Evolutionary conservation across 169 alveolate species (phyloP).

Genomic region (Cryptosporidium sp.): DNA sequence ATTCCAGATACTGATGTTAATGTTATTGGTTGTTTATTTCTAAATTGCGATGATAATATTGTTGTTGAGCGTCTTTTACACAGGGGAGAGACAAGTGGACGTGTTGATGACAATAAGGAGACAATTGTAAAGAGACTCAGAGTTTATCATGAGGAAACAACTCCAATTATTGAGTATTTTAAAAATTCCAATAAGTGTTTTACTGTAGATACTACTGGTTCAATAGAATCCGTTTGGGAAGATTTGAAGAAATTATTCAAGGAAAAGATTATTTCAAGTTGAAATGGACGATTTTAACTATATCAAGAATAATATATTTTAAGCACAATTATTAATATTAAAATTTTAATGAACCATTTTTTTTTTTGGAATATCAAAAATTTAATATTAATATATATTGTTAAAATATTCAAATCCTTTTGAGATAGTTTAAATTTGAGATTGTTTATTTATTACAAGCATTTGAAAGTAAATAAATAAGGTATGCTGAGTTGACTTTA

Average conservation of each 20-base stretch:
- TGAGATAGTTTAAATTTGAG: background rate
- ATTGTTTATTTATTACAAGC: background rate
- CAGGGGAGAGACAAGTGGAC: constrained; percentile 91
- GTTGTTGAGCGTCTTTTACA: constrained; percentile 84
- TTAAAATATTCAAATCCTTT: too few relatives aligned
- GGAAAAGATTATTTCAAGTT: constrained; percentile 17
- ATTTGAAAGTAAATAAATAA: background rate
- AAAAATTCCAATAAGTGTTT: constrained; percentile 85
- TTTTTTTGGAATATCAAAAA: background rate
- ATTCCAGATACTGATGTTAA: constrained; percentile 80
- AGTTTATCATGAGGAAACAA: constrained; percentile 91
- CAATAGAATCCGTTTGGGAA: constrained; percentile 86
- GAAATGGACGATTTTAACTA: background rate
- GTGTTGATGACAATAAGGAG: constrained; percentile 95
- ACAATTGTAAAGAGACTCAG: constrained; percentile 91
- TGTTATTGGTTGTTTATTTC: constrained; percentile 79
- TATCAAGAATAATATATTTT: background rate
- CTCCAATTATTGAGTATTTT: constrained; percentile 91
- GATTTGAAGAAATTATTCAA: constrained; percentile 53
- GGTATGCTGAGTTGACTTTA: background rate
- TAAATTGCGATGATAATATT: constrained; percentile 85
- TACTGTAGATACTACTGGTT: constrained; percentile 82
- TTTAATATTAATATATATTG: too few relatives aligned
- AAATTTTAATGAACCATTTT: background rate
- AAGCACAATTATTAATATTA: too few relatives aligned